Base-by-base conservation (phyloP, 345 rosid species). In the Salix suchowensis region DNA sequence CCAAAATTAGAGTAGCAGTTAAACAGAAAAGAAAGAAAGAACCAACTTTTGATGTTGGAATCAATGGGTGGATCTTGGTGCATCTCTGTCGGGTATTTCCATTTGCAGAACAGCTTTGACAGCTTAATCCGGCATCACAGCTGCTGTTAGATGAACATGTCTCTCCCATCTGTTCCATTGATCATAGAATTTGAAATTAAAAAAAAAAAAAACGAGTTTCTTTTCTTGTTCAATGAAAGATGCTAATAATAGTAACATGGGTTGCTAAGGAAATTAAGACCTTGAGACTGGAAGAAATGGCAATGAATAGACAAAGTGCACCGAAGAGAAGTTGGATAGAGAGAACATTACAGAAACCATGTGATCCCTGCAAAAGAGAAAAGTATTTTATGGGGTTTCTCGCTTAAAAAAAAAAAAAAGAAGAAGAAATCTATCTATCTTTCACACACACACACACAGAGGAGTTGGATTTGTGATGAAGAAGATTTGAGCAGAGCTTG, bases 21-120 rank as follows among this genome's bases (percentile, higher is more conserved):
- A 42, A 69, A 73, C 24, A 13, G 0, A 1, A 65, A 72, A 39
- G 64, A 42, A 50, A 42, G 36, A 6, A 12, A 26, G 73, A 42
- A 7, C 77, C 2, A n/a, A 93, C 99, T 86, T 88, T 93, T 15
- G 98, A 86, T 52, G 92, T 87, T 32, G 98, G 92, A 78, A 67
- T 82, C n/a, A 89, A 40, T 6, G 97, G 94, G 76, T 74, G 91
- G 80, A 86, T 85, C 88, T 91, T 88, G 79, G 87, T 69, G 82
- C 98, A 93, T 84, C 87, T 86, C 78, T 93, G 88, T 76, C 94
- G 89, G 84, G 98, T 85, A 60, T 91, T 93, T 26, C 97, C 96
- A 58, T 80, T 89, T 0, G 70, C 84, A 4, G 91, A 78, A 75
- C 99, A 96, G 16, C 91, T 92, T 52, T 88, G 91, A 78, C 99